phyloP scores from a whole-genome alignment of 2,329 filamentous ascomycete genomes.

The Epicoccum sorghinum region DNA sequence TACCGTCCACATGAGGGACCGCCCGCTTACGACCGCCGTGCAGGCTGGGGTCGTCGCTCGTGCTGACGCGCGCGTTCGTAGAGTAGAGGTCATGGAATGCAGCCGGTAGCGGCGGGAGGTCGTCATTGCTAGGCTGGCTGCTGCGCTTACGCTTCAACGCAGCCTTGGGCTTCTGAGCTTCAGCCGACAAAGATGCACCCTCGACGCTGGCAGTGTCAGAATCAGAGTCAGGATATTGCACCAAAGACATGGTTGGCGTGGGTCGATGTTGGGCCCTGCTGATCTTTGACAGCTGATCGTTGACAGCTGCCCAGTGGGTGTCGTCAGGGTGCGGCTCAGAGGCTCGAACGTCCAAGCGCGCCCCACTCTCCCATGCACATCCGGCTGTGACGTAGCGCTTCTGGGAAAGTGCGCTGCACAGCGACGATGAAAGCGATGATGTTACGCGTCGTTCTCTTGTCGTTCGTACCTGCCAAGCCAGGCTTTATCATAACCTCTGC shows the following conservation, averaged over 20 bases:
- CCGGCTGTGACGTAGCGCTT: constrained; percentile 37
- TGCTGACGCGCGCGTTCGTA: constrained; percentile 76
- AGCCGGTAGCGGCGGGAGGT: constrained; percentile 75
- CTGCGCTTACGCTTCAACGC: constrained; percentile 42
- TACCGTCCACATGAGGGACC: constrained; percentile 82
- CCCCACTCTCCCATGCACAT: constrained; percentile 30
- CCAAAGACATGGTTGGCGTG: constrained; percentile 39
- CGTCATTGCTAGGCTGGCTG: constrained; percentile 24
- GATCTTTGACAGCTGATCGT: constrained; percentile 10
- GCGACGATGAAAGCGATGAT: constrained; percentile 32
- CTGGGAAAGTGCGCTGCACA: constrained; percentile 25
- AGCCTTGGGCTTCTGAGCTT: constrained; percentile 11
- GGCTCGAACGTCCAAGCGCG: constrained; percentile 11
- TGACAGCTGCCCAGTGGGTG: constrained; percentile 12
- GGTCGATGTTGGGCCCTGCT: constrained; percentile 19
- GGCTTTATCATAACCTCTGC: constrained; percentile 27
- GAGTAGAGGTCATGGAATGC: constrained; percentile 91
- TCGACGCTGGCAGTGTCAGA: constrained; percentile 58
- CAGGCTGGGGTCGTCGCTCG: constrained; percentile 79
- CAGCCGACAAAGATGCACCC: constrained; percentile 19
- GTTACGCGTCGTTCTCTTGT: constrained; percentile 32
- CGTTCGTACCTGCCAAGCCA: constrained; percentile 42
- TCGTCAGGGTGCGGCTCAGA: constrained; percentile 24
- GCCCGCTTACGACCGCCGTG: constrained; percentile 85
- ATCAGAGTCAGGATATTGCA: constrained; percentile 60